These are phyloP conservation scores for Cyberlindnera saturnus DNA, from an alignment of 805 yeast species.

Conservation along the genomic window DNA sequence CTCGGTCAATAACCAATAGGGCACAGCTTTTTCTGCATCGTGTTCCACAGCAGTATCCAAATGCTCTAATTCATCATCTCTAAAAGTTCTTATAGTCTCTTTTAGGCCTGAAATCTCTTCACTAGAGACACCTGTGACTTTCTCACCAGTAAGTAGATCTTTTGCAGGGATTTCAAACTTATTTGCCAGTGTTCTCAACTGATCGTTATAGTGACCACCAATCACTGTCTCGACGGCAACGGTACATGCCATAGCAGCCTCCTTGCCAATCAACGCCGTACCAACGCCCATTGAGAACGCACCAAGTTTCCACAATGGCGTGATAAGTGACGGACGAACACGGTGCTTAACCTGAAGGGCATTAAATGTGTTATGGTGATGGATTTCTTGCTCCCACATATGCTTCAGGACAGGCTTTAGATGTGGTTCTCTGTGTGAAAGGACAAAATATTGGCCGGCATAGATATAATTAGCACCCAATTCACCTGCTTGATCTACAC, in stretches of 20 bases:
- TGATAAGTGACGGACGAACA: constrained; percentile 85
- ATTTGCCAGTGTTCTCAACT: constrained; percentile 68
- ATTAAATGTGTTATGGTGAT: constrained; percentile 84
- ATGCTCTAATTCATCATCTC: constrained; percentile 95
- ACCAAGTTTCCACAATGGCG: constrained; percentile 92
- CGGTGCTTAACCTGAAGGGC: constrained; percentile 65
- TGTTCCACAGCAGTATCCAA: constrained; percentile 87
- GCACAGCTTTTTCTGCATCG: constrained; percentile 90
- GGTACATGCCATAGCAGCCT: constrained; percentile 99
- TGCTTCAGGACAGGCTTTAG: constrained; percentile 77
- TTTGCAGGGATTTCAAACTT: constrained; percentile 47
- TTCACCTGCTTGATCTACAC: constrained; percentile 98
- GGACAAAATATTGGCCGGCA: constrained; percentile 79
- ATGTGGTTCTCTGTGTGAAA: constrained; percentile 65
- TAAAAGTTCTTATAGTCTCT: constrained; percentile 60
- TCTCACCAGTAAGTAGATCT: constrained; percentile 23
- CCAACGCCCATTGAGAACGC: constrained; percentile 82
- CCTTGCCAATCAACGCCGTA: constrained; percentile 83
- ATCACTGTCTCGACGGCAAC: constrained; percentile 98
- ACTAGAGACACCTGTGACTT: constrained; percentile 28
- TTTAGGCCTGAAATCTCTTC: constrained; percentile 56
- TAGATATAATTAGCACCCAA: constrained; percentile 93
- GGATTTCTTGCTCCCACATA: constrained; percentile 98
- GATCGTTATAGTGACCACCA: constrained; percentile 92
- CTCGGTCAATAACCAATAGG: constrained; percentile 85